Evolutionary conservation across 345 rosid species (phyloP), one percentile per base, ranked within the genome.

Genomic region (Angophora floribunda): DNA sequence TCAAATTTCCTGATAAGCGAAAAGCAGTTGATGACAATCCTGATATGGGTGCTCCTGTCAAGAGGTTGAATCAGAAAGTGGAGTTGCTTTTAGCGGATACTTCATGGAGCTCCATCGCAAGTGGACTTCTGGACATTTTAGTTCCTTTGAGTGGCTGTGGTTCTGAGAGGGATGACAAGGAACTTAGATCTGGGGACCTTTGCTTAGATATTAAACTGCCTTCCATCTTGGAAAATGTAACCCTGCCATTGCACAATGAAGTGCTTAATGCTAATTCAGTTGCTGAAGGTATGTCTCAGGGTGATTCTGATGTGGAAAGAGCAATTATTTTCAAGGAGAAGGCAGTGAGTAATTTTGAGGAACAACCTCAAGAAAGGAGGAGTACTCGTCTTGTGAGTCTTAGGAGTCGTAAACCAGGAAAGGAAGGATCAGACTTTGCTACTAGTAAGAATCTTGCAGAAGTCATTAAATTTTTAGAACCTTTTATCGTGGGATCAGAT

Each of bases 331-430:
- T 53, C 88, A 97, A 94, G 89, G 96, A 95, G 89, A 95, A 92
- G 90, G 96, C 95, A 87, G 57, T 91, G 89, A 90, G 32, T 79
- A 80, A 88, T 89, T 90, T 89, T 87, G 97, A 94, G 89, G 99
- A 96, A 85, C 99, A 97, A 44, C 97, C 97, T 85, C 95, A 96
- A 90, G 99, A 97, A 93, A 97, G 99, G 90, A 94, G 99, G 86
- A 98, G 99, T 92, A 95, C 96, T 91, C 98, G 99, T 90, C 99
- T 97, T 91, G 98, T 95, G 91, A 96, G 96, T 92, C 97, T 96
- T 89, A 93, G 99, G 89, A 96, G 95, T 92, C 99, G 97, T 92
- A 98, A 96, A 93, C 98, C 99, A 12, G 98, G 92, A 86, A 98
- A 98, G 94, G 99, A 94, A 91, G 98, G 95, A 89, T 80, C 90